phyloP scores from a whole-genome alignment of 345 rosid species.

The Citrus maxima region DNA sequence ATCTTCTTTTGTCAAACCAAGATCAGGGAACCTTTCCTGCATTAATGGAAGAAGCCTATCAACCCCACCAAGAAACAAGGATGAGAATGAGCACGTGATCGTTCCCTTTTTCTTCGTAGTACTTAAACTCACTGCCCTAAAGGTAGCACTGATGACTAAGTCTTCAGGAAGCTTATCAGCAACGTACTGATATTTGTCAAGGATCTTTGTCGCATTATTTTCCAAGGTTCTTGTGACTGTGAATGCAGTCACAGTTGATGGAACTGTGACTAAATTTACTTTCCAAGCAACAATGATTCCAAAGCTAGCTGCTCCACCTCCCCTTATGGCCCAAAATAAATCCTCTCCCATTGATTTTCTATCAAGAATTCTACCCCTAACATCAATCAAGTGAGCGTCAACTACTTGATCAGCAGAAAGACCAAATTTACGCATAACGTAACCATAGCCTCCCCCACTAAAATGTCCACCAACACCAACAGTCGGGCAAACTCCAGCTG shows the following conservation, averaged over 20 bases:
- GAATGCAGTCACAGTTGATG: slow-evolving; percentile 21
- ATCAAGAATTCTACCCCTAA: slow-evolving; percentile 29
- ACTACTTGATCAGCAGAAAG: slow-evolving; percentile 39
- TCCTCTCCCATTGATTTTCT: slow-evolving; percentile 20
- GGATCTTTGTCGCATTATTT: slow-evolving; percentile 14
- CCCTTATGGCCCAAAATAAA: slow-evolving; percentile 6
- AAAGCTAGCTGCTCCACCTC: slow-evolving; percentile 3
- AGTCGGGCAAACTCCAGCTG: slow-evolving; percentile 31
- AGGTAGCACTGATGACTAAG: slow-evolving; percentile 9
- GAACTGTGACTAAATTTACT: not conserved
- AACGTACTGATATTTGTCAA: not conserved
- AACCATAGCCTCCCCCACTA: slow-evolving; percentile 32
- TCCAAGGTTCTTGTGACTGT: slow-evolving; percentile 25
- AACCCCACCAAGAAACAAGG: slow-evolving; percentile 24
- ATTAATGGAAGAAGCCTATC: slow-evolving; percentile 16
- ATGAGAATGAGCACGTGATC: slow-evolving; percentile 11
- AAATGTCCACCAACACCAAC: slow-evolving; percentile 33
- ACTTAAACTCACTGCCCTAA: not conserved
- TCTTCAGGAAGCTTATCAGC: not conserved
- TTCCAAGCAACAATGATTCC: not conserved
- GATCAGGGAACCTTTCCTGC: slow-evolving; percentile 27
- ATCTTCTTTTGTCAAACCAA: slow-evolving; percentile 26
- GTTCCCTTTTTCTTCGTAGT: slow-evolving; percentile 1
- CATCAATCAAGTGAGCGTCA: slow-evolving; percentile 36
- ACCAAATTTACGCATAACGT: slow-evolving; percentile 20